A percentile compares a stretch with the other conserved stretches of the same genome.
Conservation (phyloP, 2,329 filamentous ascomycete genomes). For the Zasmidium angulare region DNA sequence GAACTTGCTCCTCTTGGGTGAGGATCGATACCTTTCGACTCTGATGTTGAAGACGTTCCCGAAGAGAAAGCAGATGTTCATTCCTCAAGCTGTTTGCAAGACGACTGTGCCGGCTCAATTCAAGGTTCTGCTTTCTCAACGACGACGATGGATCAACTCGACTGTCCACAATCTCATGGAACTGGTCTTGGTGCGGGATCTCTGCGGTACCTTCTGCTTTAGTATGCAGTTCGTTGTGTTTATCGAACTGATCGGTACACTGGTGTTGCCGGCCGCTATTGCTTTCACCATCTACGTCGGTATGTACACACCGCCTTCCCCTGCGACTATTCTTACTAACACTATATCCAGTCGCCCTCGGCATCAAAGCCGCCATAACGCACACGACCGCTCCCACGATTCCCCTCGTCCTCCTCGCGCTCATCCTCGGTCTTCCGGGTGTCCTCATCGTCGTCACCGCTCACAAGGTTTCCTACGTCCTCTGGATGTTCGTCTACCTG, state of each 20-base stretch:
- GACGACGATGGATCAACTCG: conserved; percentile 98
- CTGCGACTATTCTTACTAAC: conserved; percentile 22
- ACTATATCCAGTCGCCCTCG: conserved; percentile 67
- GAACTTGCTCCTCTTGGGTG: conserved; percentile 85
- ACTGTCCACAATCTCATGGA: conserved; percentile 99
- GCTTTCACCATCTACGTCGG: conserved; percentile 94
- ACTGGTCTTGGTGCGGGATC: conserved; percentile 87
- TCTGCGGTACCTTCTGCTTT: conserved; percentile 99
- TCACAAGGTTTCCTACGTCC: conserved; percentile 85
- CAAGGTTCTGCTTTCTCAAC: conserved; percentile 86
- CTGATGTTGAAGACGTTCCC: conserved; percentile 99
- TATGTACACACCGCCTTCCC: conserved; percentile 51
- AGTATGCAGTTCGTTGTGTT: conserved; percentile 99
- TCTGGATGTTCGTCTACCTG: conserved; percentile 97
- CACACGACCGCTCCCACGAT: conserved; percentile 71
- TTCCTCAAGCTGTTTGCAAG: conserved; percentile 98
- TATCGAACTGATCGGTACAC: conserved; percentile 89
- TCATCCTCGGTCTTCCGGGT: conserved; percentile 92
- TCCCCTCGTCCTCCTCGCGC: conserved; percentile 79
- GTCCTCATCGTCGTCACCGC: conserved; percentile 91
- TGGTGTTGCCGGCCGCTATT: conserved; percentile 94
- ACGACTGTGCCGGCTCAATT: conserved; percentile 94
- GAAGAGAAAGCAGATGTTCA: conserved; percentile 97
- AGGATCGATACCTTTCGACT: conserved; percentile 93
- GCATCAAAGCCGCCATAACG: conserved; percentile 66